Conservation (phyloP, 495 filamentous ascomycete species). For the Xylaria nigripes region DNA sequence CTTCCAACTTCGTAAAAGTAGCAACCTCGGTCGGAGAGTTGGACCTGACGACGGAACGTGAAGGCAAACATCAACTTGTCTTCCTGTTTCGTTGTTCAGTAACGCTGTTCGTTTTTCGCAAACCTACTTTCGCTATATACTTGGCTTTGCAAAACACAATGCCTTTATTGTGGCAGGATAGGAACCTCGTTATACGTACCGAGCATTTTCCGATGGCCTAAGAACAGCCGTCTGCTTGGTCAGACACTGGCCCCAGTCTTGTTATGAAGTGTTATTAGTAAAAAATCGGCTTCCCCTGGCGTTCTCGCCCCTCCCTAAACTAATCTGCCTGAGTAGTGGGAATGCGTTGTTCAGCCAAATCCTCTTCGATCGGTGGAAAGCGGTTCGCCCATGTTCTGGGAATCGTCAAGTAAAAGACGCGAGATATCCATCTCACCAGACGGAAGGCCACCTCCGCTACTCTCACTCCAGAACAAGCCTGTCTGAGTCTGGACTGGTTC, state of each 20-base stretch:
- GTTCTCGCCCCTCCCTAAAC: neutral
- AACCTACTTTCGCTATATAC: neutral
- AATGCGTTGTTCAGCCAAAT: constrained; percentile 14
- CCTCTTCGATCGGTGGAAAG: constrained; percentile 19
- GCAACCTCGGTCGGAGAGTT: neutral
- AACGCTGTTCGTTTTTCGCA: neutral
- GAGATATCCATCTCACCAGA: constrained; percentile 43
- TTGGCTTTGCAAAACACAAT: neutral
- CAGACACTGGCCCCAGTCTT: neutral
- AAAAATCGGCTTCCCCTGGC: neutral
- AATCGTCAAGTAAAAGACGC: constrained; percentile 41
- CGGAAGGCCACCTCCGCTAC: constrained; percentile 16
- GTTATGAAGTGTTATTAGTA: neutral
- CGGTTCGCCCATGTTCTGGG: constrained; percentile 17
- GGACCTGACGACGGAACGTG: neutral
- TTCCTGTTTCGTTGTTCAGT: neutral
- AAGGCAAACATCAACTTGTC: neutral
- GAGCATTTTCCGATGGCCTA: too few relatives aligned
- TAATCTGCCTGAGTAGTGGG: neutral
- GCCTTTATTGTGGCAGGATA: neutral
- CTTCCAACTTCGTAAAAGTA: constrained; percentile 1
- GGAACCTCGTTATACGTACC: constrained; percentile 5
- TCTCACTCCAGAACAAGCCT: constrained; percentile 19
- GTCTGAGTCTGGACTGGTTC: constrained; percentile 24
- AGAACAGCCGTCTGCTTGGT: neutral